These are phyloP conservation scores for Phanerochaete sordida DNA, from an alignment of 768 basidiomycete species.

Conservation along the genomic window DNA sequence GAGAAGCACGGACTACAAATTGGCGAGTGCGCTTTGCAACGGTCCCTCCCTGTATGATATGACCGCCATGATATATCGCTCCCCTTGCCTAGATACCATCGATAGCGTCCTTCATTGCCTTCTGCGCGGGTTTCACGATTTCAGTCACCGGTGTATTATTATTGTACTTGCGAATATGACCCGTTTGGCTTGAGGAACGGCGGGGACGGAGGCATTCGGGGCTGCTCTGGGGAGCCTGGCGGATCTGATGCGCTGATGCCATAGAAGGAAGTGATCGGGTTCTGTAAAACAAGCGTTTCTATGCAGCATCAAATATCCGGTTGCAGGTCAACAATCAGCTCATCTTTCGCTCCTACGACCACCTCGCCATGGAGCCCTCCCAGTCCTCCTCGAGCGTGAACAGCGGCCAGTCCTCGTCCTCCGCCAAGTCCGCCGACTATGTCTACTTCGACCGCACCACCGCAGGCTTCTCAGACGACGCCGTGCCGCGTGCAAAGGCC, in stretches of 20 bases:
- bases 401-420: conserved; percentile 19
- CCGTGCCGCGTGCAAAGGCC: conserved; percentile 78
- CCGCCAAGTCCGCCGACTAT: conserved; percentile 63
- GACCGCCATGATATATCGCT: background rate
- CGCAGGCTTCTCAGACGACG: conserved; percentile 73
- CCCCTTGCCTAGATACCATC: background rate
- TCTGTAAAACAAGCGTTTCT: conserved; percentile 4
- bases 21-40: background rate
- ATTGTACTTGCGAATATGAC: too few relatives aligned
- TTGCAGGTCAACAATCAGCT: conserved; percentile 6
- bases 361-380: conserved; percentile 9
- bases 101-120: background rate
- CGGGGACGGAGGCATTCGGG: background rate
- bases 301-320: conserved; percentile 5
- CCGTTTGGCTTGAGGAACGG: too few relatives aligned
- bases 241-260: conserved; percentile 2
- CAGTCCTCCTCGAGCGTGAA: conserved; percentile 20
- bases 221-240: background rate
- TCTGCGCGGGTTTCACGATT: too few relatives aligned
- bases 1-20: too few relatives aligned
- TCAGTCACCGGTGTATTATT: too few relatives aligned
- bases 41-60: background rate
- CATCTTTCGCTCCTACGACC: background rate
- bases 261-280: background rate
- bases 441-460: conserved; percentile 90